These are phyloP conservation scores for Pezicula carpinea DNA, from an alignment of 2,329 filamentous ascomycete species.

Conservation along the genomic window DNA sequence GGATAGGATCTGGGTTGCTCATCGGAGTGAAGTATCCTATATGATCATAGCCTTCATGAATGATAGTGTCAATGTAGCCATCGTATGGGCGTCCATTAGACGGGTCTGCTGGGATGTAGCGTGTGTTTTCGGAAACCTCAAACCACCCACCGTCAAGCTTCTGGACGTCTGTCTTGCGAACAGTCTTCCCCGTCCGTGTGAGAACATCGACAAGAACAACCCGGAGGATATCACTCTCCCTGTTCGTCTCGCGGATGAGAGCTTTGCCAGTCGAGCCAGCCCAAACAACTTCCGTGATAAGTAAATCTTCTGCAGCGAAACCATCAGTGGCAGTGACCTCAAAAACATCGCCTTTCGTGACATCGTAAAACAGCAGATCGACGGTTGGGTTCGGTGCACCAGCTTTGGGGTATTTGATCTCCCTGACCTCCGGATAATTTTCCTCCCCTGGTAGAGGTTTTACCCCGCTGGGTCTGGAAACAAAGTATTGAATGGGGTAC, in stretches of 20 bases:
- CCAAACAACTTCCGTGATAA: constrained; percentile 94
- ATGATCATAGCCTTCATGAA: constrained; percentile 84
- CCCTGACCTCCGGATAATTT: constrained; percentile 80
- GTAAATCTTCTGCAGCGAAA: constrained; percentile 74
- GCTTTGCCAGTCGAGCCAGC: constrained; percentile 69
- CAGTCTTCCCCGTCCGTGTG: constrained; percentile 67
- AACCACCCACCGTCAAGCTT: constrained; percentile 96
- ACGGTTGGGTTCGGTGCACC: constrained; percentile 91
- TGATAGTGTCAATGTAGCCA: constrained; percentile 88
- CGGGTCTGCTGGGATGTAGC: constrained; percentile 80
- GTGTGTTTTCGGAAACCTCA: constrained; percentile 83
- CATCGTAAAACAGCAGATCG: constrained; percentile 82
- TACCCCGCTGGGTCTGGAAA: constrained; percentile 77
- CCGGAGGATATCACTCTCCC: constrained; percentile 86
- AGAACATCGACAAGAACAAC: constrained; percentile 80
- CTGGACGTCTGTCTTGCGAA: constrained; percentile 74
- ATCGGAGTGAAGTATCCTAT: constrained; percentile 89
- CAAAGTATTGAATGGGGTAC: constrained; percentile 89
- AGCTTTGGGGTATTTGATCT: constrained; percentile 97
- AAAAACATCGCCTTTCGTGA: constrained; percentile 73
- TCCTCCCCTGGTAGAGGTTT: constrained; percentile 67
- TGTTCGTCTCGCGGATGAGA: constrained; percentile 86
- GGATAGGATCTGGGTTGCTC: constrained; percentile 73
- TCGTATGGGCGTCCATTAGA: constrained; percentile 71
- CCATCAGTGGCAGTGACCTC: constrained; percentile 71